A percentile compares a stretch with the other conserved stretches of the same genome.
Conservation (phyloP, 2,329 filamentous ascomycete species). For the Bretziella fagacearum region DNA sequence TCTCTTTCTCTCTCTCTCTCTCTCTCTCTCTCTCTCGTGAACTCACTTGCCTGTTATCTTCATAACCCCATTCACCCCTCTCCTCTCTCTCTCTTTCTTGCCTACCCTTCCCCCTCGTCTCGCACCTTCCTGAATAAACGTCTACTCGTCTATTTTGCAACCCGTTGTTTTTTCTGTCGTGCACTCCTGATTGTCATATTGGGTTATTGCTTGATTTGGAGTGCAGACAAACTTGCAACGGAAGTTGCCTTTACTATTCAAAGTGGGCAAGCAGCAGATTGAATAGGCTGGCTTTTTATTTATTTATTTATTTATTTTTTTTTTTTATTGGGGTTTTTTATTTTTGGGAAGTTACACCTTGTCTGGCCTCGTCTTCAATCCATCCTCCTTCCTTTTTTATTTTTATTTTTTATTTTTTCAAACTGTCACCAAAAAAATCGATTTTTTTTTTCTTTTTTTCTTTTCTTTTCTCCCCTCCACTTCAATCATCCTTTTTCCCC, state of each 20-base stretch:
- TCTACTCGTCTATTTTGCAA: not conserved
- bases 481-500: not conserved
- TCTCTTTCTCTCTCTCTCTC: too few species aligned
- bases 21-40: too few species aligned
- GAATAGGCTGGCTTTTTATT: not conserved
- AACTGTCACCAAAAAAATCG: constrained; percentile 1
- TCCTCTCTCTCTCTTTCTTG: too few species aligned
- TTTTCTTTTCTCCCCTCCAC: not conserved
- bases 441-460: constrained; percentile 3
- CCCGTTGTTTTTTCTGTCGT: not conserved
- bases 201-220: not conserved
- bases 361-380: not conserved
- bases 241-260: too few species aligned
- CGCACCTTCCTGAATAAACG: too few species aligned
- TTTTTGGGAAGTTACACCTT: not conserved
- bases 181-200: not conserved
- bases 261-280: too few species aligned
- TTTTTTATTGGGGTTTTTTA: not conserved
- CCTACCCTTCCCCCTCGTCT: too few species aligned
- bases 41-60: too few species aligned
- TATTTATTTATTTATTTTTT: not conserved
- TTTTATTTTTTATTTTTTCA: constrained; percentile 1
- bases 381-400: not conserved
- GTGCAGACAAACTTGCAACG: too few species aligned
- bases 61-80: too few species aligned